Percentiles rank a stretch among this genome's conserved stretches.
Conservation (phyloP, 2,329 filamentous ascomycete species). For the Aureobasidium sp. region DNA sequence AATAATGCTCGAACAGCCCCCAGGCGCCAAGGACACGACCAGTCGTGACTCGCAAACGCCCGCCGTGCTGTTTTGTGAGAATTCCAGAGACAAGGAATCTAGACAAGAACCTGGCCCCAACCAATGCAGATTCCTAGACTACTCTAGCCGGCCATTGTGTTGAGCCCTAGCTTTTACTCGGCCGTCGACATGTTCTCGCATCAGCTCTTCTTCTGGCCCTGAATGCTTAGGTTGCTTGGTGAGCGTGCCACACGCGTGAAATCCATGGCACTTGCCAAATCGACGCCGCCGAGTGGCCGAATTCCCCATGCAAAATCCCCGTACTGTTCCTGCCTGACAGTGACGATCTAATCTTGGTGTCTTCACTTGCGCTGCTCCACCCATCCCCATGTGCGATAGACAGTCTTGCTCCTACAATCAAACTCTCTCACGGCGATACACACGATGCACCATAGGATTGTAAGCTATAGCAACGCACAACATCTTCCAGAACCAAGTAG, state of each 20-base stretch:
- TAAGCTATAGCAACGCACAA: no score
- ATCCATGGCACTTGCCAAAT: neutral
- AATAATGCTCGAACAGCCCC: neutral
- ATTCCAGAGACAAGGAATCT: slow-evolving; percentile 8
- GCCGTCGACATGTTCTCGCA: neutral
- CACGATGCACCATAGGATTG: no score
- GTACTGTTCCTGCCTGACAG: neutral
- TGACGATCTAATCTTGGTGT: neutral
- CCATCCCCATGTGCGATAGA: no score
- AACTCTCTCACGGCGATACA: no score
- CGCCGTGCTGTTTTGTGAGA: neutral
- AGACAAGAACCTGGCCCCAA: neutral
- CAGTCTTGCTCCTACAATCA: no score
- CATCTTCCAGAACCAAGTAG: no score
- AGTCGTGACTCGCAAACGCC: neutral
- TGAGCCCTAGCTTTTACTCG: neutral
- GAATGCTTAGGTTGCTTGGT: slow-evolving; percentile 1
- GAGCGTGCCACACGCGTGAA: neutral
- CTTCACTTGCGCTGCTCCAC: neutral
- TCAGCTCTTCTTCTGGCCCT: neutral
- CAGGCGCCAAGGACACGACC: neutral
- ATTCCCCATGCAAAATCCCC: neutral
- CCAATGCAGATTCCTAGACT: neutral
- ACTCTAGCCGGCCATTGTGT: neutral
- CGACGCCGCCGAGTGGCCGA: neutral